Evolutionary conservation across 1,139 yeast species (phyloP), one percentile per base, ranked within the genome.

Genomic region (Saccharomycopsis crataegensis): DNA sequence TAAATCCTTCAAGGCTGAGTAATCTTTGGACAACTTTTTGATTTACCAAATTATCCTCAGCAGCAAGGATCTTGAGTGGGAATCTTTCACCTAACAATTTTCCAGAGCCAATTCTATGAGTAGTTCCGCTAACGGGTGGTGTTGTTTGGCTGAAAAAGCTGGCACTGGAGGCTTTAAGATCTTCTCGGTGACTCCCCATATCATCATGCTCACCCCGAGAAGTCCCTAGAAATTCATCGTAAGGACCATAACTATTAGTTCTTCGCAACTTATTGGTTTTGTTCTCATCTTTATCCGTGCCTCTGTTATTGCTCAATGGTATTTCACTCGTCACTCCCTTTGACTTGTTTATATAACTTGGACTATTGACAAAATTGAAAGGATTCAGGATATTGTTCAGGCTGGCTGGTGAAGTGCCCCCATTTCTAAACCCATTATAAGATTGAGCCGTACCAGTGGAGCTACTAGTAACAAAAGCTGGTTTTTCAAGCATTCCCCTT

Each of bases 31-130:
- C 86, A 37, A 93, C 96, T 66, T 89, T 95, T 66, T 90, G 97
- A 65, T 93, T 91, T 11, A 93, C 95, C 60, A 77, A 72, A 62
- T 93, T 93, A 65, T 93, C 99, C 64, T 93, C 99, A 0, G 97
- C 98, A n/a, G 93, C 91, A 56, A 93, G 74, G 28, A 93, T 82
- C 51, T 75, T 76, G 53, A 78, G 67, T 9, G 58, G 58, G 37
- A 17, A 53, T 17, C 43, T 42, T 31, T 49, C 43, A 9, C 58
- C 58, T 8, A 56, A 50, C 8, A 49, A 44, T 8, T 38, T 32
- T 14, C 28, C 17, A 17, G 16, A 6, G 12, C 37, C 36, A 42
- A 16, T 42, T 42, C 17, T 42, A 11, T 12, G 4, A 16, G 6
- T 22, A 8, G 31, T 42, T 7, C n/a, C 14, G n/a, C 22, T 31